Evolutionary conservation across 257 asterid genomes (phyloP), one percentile per base, ranked within the genome.

Genomic region (Henckelia pumila): DNA sequence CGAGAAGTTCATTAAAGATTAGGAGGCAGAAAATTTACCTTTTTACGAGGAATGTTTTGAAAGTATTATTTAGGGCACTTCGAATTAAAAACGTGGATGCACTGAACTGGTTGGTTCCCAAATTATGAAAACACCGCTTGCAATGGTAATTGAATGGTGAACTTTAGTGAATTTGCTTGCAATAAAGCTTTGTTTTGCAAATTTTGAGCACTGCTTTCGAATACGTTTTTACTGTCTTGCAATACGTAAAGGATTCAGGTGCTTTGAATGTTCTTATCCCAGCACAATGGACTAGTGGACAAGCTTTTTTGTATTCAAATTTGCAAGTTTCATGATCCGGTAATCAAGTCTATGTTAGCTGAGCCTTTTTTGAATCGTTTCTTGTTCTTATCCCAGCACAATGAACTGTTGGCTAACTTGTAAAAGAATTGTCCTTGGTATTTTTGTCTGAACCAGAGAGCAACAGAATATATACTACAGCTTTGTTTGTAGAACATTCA

Each of bases 1-100:
- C 56, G 82, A 87, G 85, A 79, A 76, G 77, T 94, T 87, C 21
- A 73, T 94, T 22, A 71, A 88, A 81, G 87, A 87, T 1, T 87
- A 78, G 73, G 52, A 13, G 0, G 65, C 20, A 25, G 25, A 32
- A 29, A 22, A 32, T 61, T 21, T 61, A 17, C 17, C 28, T 10
- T 21, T 2, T 53, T 55, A 32, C 33, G 55, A 71, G 16, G 63
- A 25, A 32, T 52, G 75, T 56, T 30, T 49, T 44, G 47, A 61
- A 9, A 6, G 0, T 40, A 40, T 40, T 17, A 40, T 40, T 40
- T 40, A 40, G 50, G 49, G 3, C 8, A 11, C 50, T 40, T 40
- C 50, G 5, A 40, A 40, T 40, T 40, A 0, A 40, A 40, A 40
- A 40, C 1, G 50, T 40, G 11, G 50, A 40, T 40, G 50, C 6